These are phyloP conservation scores for Exophiala viscosa DNA, from an alignment of 2,329 filamentous ascomycete species.

Conservation along the genomic window DNA sequence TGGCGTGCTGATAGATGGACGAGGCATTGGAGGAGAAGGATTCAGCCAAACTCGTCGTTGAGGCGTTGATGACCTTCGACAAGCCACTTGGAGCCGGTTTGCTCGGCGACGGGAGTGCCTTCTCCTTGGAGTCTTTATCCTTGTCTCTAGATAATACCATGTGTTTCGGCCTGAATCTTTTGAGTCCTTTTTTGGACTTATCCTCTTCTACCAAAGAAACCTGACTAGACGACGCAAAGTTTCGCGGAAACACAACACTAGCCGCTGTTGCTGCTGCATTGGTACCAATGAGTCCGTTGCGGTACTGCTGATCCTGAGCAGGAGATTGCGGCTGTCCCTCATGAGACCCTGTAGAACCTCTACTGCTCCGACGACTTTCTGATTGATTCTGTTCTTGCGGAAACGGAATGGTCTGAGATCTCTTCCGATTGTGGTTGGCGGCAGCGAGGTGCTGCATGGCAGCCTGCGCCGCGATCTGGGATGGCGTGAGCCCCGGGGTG, in stretches of 20 bases:
- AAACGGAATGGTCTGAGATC: conserved; percentile 51
- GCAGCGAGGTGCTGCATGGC: conserved; percentile 56
- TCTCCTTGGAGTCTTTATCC: conserved; percentile 46
- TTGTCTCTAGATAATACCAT: conserved; percentile 61
- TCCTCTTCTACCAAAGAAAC: conserved; percentile 33
- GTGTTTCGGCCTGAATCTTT: conserved; percentile 67
- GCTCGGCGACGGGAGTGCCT: conserved; percentile 57
- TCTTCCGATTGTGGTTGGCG: conserved; percentile 46
- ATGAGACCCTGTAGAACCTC: conserved; percentile 32
- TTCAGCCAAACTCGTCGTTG: conserved; percentile 58
- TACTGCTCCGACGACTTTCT: conserved; percentile 33
- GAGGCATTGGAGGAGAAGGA: conserved; percentile 50
- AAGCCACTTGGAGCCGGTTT: conserved; percentile 52
- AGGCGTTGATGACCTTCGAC: conserved; percentile 56
- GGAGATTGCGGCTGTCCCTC: conserved; percentile 29
- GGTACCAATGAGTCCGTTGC: conserved; percentile 51
- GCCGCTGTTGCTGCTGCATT: conserved; percentile 61
- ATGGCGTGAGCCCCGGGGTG: conserved; percentile 51
- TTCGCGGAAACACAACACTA: conserved; percentile 59
- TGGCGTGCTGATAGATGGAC: conserved; percentile 59
- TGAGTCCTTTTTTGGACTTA: conserved; percentile 55
- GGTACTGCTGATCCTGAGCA: conserved; percentile 36
- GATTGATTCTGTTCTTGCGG: conserved; percentile 34
- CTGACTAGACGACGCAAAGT: conserved; percentile 33
- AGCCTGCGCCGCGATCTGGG: conserved; percentile 63